phyloP scores from a whole-genome alignment of 1,284 basidiomycete species.

The Cryptococcus floricola region DNA sequence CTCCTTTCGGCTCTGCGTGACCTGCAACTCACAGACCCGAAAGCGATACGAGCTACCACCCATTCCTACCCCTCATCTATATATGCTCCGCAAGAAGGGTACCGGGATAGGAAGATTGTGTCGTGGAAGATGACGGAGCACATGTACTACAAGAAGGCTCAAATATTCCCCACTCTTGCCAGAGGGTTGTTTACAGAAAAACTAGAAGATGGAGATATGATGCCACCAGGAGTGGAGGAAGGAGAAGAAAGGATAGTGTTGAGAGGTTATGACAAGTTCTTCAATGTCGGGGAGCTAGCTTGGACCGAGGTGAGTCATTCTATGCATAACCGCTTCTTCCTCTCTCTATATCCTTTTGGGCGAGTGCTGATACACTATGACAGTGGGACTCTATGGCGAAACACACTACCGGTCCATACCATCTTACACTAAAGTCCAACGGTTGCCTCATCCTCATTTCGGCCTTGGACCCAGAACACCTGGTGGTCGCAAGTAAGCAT shows the following conservation, averaged over 20 bases:
- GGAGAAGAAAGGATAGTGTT: slow-evolving; percentile 68
- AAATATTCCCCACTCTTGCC: slow-evolving; percentile 86
- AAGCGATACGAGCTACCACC: slow-evolving; percentile 35
- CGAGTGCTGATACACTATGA: not conserved
- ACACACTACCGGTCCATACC: slow-evolving; percentile 76
- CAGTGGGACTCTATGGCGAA: slow-evolving; percentile 75
- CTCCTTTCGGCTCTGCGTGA: slow-evolving; percentile 35
- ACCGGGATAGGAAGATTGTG: slow-evolving; percentile 51
- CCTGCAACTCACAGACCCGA: slow-evolving; percentile 32
- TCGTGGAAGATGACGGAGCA: slow-evolving; percentile 97
- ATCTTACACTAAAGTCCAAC: slow-evolving; percentile 90
- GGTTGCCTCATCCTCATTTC: slow-evolving; percentile 98
- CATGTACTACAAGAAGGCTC: slow-evolving; percentile 82
- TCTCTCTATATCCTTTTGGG: not conserved
- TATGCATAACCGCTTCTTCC: not conserved
- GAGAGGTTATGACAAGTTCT: slow-evolving; percentile 98
- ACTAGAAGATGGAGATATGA: slow-evolving; percentile 35
- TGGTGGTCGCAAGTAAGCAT: slow-evolving; percentile 91
- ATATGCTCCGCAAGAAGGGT: slow-evolving; percentile 25
- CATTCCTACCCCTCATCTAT: slow-evolving; percentile 39
- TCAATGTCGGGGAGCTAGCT: slow-evolving; percentile 92
- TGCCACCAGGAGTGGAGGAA: slow-evolving; percentile 31
- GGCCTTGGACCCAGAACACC: slow-evolving; percentile 67
- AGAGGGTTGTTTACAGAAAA: slow-evolving; percentile 74
- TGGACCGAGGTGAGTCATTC: slow-evolving; percentile 75